phyloP scores from a whole-genome alignment of 208 protist genomes.

The Trypanosoma theileri region DNA sequence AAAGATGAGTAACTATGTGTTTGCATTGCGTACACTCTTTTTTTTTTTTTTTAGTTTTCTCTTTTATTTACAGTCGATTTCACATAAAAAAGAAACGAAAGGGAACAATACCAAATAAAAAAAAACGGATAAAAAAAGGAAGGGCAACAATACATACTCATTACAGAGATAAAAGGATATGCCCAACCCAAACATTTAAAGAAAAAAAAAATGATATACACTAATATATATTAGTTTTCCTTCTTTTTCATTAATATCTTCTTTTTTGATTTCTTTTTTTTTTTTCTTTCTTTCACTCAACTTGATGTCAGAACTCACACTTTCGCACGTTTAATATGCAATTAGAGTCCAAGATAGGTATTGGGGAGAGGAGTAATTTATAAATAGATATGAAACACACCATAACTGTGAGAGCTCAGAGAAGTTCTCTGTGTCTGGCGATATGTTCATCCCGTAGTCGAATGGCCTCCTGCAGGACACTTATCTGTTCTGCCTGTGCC shows the following conservation, averaged over 20 bases:
- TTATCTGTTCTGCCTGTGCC: constrained; percentile 62
- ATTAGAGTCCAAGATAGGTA: background rate
- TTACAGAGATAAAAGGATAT: background rate
- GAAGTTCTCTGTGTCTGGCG: constrained; percentile 56
- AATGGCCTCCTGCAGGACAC: constrained; percentile 72
- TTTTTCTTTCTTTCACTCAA: background rate
- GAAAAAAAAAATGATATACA: background rate
- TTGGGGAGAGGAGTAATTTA: background rate
- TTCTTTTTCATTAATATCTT: background rate
- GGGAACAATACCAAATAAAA: background rate
- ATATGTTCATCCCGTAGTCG: constrained; percentile 70
- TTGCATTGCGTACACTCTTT: background rate
- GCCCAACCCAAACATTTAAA: background rate
- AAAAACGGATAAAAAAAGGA: constrained; percentile 15
- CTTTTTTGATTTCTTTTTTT: background rate
- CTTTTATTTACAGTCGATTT: background rate
- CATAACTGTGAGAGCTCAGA: constrained; percentile 18
- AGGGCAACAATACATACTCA: background rate
- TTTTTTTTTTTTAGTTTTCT: background rate
- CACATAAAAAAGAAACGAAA: background rate
- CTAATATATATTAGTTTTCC: background rate
- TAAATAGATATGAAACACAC: background rate
- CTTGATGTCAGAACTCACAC: background rate
- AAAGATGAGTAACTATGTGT: constrained; percentile 20
- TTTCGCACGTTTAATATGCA: too few species aligned